Evolutionary conservation across 352 stramenopile genomes (phyloP), one percentile per base, ranked within the genome.

Genomic region (Pythium periplocum): DNA sequence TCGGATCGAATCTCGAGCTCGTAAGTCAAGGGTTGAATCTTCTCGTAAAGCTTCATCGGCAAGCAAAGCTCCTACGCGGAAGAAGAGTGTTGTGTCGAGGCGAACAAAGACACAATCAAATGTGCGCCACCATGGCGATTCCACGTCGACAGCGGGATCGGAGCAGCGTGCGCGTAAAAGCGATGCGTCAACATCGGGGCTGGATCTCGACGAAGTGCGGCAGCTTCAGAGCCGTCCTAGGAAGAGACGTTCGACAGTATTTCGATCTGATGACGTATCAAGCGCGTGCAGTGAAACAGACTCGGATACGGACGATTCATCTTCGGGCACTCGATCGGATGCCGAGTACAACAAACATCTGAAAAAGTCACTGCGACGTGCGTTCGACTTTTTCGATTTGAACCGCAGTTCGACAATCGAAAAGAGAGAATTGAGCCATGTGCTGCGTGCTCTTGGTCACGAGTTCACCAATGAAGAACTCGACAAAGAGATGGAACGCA

Each of bases 351-450:
- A 77, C 26, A 75, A 71, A 32, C 62, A 83, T 17, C 57, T 90
- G 11, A 90, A 86, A 47, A 68, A 58, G 17, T 76, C 78, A 2
- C 56, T 90, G 10, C 72, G 72, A 3, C 69, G 73, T 47, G 82
- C 75, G 10, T 93, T 90, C 45, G 79, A 90, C 40, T 90, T 90
- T 39, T 93, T 88, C 46, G 82, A 93, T 43, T 53, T 84, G 4
- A 75, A 93, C 37, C 73, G 78, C 31, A 90, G 68, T 12, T 71
- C 73, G 11, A 78, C 72, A 1, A 93, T 93, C 12, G 78, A 87
- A 38, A 87, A 86, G 45, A 64, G 68, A 9, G 80, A 90, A 46
- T 57, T 93, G 12, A 69, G 60, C 7, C 75, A 87, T 36, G 75
- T 93, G 2, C 57, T 93, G 3, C 71, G 76, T 31, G 82, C 79